These are phyloP conservation scores for Rhynchospora pubera DNA, from an alignment of 176 grass and related monocot genomes.

Conservation along the genomic window DNA sequence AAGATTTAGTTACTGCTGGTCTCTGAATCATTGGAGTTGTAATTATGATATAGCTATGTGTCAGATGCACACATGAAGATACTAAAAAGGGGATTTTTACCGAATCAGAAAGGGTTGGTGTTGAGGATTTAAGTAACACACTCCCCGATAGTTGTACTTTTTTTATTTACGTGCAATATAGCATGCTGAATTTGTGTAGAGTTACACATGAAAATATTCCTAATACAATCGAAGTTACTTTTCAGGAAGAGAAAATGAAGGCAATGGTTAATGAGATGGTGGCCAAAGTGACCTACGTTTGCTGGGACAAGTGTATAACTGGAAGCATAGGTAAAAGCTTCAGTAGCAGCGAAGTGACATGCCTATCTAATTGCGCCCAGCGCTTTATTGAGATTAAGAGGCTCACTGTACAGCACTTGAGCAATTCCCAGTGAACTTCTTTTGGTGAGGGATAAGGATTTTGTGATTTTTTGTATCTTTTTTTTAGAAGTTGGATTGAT, in stretches of 20 bases:
- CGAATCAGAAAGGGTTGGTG: neutral
- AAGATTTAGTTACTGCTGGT: too few species aligned
- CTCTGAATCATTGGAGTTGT: too few species aligned
- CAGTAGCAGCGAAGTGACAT: constrained; percentile 46
- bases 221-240: neutral
- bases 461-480: neutral
- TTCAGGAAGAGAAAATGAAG: constrained; percentile 65
- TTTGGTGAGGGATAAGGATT: neutral
- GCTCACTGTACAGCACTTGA: constrained; percentile 33
- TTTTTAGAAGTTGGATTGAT: too few species aligned
- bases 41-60: too few species aligned
- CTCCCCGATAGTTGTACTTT: neutral
- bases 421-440: neutral
- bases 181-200: neutral
- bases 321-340: constrained; percentile 66
- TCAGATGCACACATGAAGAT: neutral
- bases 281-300: constrained; percentile 55
- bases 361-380: constrained; percentile 69
- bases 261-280: constrained; percentile 53
- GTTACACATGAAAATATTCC: neutral
- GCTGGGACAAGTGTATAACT: constrained; percentile 85
- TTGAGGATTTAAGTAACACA: neutral
- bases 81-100: neutral
- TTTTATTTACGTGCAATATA: neutral
- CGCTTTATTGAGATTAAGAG: constrained; percentile 58